Evolutionary conservation across 2,329 filamentous ascomycete species (phyloP).

Genomic region (Aspergillus sp.): DNA sequence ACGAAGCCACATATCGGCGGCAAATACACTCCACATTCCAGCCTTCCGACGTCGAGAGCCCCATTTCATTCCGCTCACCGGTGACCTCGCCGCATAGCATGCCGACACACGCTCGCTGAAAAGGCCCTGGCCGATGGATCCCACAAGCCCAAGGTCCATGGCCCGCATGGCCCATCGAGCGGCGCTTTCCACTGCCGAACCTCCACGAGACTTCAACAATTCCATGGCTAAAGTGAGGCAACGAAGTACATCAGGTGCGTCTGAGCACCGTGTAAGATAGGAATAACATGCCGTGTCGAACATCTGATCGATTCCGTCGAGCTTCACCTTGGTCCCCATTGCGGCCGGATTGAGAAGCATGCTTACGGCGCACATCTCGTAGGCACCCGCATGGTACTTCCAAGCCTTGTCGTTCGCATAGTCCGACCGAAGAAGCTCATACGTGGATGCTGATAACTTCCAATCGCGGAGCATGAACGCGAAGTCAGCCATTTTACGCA

Average conservation of each 20-base stretch:
- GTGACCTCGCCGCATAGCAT: conserved; percentile 75
- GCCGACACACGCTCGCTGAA: conserved; percentile 82
- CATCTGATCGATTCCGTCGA: conserved; percentile 81
- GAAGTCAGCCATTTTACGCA: conserved; percentile 92
- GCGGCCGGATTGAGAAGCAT: conserved; percentile 75
- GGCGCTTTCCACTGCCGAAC: conserved; percentile 79
- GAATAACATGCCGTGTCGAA: conserved; percentile 90
- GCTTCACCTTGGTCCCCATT: conserved; percentile 71
- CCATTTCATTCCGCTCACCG: conserved; percentile 66
- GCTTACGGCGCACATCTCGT: conserved; percentile 91
- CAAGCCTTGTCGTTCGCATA: conserved; percentile 96
- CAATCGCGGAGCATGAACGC: conserved; percentile 96
- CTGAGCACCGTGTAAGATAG: conserved; percentile 80
- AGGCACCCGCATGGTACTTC: conserved; percentile 89
- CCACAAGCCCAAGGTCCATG: conserved; percentile 75
- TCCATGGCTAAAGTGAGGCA: conserved; percentile 76
- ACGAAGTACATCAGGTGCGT: conserved; percentile 77
- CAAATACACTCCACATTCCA: conserved; percentile 82
- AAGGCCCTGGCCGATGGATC: conserved; percentile 75
- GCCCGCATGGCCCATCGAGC: conserved; percentile 80
- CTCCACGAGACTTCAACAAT: conserved; percentile 77
- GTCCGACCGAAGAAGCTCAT: conserved; percentile 84
- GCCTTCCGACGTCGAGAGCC: conserved; percentile 79
- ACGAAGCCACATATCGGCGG: conserved; percentile 79
- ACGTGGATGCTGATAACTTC: conserved; percentile 88